A percentile compares a stretch with the other conserved stretches of the same genome.
Evolutionary conservation across 208 protist species (phyloP).

Genomic region (Novymonas esmeraldas): DNA sequence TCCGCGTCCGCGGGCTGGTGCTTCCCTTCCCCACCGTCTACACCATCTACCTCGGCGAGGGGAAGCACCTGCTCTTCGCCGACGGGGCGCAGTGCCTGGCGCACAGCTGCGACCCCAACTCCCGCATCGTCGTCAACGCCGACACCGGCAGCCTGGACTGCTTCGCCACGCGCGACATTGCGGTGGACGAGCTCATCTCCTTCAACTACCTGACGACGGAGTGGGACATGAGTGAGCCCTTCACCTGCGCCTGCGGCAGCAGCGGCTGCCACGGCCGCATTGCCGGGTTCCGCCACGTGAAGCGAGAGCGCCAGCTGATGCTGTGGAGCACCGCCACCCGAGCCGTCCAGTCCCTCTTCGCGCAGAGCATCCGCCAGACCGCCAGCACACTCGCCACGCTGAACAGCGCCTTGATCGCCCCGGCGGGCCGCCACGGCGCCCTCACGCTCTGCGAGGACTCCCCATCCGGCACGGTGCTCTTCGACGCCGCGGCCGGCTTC

Average conservation of each 20-base stretch:
- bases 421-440: constrained; percentile 31
- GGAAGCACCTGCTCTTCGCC: constrained; percentile 78
- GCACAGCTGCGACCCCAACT: constrained; percentile 85
- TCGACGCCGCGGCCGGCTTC: constrained; percentile 32
- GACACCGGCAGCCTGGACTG: constrained; percentile 64
- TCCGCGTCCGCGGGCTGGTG: constrained; percentile 74
- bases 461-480: constrained; percentile 65
- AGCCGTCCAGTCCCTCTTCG: constrained; percentile 64
- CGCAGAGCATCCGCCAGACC: constrained; percentile 52
- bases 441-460: constrained; percentile 56
- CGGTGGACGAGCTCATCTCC: constrained; percentile 59
- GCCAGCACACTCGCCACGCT: constrained; percentile 53
- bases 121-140: constrained; percentile 71
- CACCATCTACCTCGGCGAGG: constrained; percentile 82
- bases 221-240: constrained; percentile 87
- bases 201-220: constrained; percentile 92
- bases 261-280: constrained; percentile 61
- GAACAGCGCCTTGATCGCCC: constrained; percentile 51
- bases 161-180: constrained; percentile 68
- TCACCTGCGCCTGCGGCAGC: constrained; percentile 71
- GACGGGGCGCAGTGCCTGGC: constrained; percentile 78
- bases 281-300: constrained; percentile 69
- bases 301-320: constrained; percentile 46
- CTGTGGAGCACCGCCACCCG: constrained; percentile 62
- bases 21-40: constrained; percentile 84